Evolutionary conservation across 169 alveolate genomes (phyloP).

Genomic region (Hepatocystis sp.): DNA sequence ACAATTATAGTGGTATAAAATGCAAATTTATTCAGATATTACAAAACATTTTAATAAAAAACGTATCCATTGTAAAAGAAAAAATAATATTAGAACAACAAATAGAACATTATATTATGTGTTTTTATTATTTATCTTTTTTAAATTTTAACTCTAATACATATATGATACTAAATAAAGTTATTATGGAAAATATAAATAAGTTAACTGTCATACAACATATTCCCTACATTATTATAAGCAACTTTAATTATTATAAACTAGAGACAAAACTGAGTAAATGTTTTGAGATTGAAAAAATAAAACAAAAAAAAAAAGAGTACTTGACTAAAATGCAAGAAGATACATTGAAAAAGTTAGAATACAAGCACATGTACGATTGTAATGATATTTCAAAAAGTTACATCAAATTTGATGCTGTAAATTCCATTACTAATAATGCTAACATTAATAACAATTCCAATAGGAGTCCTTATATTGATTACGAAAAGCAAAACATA

Average conservation of each 20-base stretch:
- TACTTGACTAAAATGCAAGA: background rate
- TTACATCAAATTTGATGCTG: background rate
- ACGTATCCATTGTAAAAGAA: conserved; percentile 1
- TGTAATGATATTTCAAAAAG: too few relatives aligned
- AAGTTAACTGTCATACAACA: background rate
- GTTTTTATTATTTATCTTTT: conserved; percentile 50
- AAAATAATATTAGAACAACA: background rate
- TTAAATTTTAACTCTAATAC: conserved; percentile 15
- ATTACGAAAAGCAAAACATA: too few relatives aligned
- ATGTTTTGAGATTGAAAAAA: background rate
- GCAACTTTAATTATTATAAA: conserved; percentile 45
- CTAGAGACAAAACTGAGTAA: background rate
- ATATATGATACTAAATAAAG: background rate
- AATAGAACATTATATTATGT: conserved; percentile 16
- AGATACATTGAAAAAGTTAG: background rate
- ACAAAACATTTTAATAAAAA: conserved; percentile 25
- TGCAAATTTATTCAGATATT: conserved; percentile 1
- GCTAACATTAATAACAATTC: background rate
- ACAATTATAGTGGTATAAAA: too few relatives aligned
- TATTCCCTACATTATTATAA: conserved; percentile 42
- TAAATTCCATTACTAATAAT: background rate
- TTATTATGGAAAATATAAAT: conserved; percentile 10
- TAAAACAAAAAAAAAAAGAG: background rate
- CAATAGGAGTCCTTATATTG: background rate
- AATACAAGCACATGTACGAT: background rate